Base-by-base conservation (phyloP, 192 early-diverging fungal genomes). In the Coemansia sp. region DNA sequence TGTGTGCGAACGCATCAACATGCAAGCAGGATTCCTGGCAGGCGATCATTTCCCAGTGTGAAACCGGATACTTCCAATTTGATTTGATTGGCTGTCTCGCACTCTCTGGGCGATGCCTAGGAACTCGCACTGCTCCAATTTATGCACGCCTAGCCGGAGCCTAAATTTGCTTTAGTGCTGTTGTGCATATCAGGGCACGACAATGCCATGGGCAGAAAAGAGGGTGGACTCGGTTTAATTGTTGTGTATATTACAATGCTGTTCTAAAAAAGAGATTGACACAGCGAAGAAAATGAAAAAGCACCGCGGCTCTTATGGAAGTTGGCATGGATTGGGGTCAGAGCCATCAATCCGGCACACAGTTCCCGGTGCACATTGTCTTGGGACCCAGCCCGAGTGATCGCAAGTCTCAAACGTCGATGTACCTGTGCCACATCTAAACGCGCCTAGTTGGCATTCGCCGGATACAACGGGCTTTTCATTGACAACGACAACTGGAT, bases 311-410 rank as follows among this genome's bases (percentile, higher is more conserved):
- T n/a, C 20, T 27, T 49, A 25, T 9, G 56, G 19, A 38, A 58
- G 9, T 24, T 58, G 35, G 39, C 66, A 68, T 17, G 66, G 66
- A 36, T 20, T 68, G 1, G 58, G 22, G n/a, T 27, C 22, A 2
- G 22, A 37, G 0, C 20, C 42, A 12, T 32, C 7, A 1, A 60
- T 51, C n/a, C n/a, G 10, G 43, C 66, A 68, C 14, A 38, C 17
- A 6, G 66, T 68, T 42, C 66, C 66, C 22, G 66, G 66, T 1
- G 66, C 66, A n/a, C 66, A 68, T 2, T 58, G 36, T 12, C 66
- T 43, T 3, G 58, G 15, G 6, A 68, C 36, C 66, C 66, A 68
- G 27, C 45, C 59, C 11, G 8, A 17, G 41, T 60, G 51, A 39
- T 60, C 66, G 25, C 66, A 68, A 0, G 59, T 61, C 9, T 68